Conservation (phyloP, 2,329 filamentous ascomycete species). For the Epichloe elymi region DNA sequence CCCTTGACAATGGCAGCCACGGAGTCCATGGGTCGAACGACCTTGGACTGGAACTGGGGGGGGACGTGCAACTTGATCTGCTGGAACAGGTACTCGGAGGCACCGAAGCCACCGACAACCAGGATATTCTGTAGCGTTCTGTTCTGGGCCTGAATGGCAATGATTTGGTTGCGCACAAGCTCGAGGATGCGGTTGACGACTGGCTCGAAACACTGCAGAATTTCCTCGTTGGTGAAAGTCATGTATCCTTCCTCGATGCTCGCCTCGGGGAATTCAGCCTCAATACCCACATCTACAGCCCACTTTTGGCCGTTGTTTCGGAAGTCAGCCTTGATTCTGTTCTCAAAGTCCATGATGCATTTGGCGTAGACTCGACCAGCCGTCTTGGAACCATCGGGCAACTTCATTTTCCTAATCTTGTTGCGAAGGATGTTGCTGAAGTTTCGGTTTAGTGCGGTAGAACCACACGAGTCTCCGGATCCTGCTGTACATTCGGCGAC, state of each 20-base stretch:
- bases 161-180: constrained; percentile 94
- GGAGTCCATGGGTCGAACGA: constrained; percentile 96
- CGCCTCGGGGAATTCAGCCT: constrained; percentile 93
- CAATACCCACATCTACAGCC: constrained; percentile 97
- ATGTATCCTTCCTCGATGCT: constrained; percentile 99
- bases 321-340: constrained; percentile 99
- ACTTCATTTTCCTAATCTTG: constrained; percentile 98
- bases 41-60: constrained; percentile 96
- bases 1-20: constrained; percentile 98
- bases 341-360: constrained; percentile 99
- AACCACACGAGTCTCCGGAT: constrained; percentile 94
- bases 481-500: constrained; percentile 95
- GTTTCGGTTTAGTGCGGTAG: constrained; percentile 94
- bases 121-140: constrained; percentile 87
- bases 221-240: constrained; percentile 99
- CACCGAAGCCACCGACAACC: constrained; percentile 95
- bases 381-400: constrained; percentile 91
- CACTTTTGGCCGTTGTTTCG: constrained; percentile 98
- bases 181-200: constrained; percentile 96
- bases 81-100: constrained; percentile 97
- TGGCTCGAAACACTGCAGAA: constrained; percentile 96
- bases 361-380: constrained; percentile 98
- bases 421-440: constrained; percentile 96
- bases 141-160: constrained; percentile 97
- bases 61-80: constrained; percentile 98